phyloP scores from a whole-genome alignment of 345 rosid genomes.

The Zanthoxylum bungeanum region DNA sequence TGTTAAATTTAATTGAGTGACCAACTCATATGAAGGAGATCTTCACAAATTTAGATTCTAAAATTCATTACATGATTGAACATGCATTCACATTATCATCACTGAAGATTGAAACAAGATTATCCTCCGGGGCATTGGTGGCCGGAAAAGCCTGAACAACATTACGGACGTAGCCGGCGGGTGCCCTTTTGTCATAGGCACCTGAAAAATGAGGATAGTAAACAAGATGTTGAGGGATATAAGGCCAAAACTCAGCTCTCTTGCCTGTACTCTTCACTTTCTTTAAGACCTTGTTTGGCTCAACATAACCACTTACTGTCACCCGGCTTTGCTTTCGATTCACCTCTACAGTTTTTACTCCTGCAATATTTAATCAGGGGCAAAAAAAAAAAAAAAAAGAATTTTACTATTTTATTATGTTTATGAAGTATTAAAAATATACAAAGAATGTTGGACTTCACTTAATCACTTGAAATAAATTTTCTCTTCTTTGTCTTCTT shows the following conservation, averaged over 20 bases:
- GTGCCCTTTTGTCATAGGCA: constrained; percentile 64
- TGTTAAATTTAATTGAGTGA: too few relatives aligned
- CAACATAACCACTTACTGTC: constrained; percentile 52
- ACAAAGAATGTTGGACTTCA: background rate
- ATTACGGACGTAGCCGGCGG: constrained; percentile 56
- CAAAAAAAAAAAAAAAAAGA: too few relatives aligned
- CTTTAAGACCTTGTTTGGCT: constrained; percentile 64
- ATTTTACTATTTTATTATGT: too few relatives aligned
- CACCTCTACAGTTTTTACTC: constrained; percentile 61
- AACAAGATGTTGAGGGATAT: constrained; percentile 62
- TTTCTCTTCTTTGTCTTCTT: background rate
- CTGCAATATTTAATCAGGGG: constrained; percentile 20
- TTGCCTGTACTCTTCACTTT: constrained; percentile 67
- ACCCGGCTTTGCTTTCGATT: constrained; percentile 55
- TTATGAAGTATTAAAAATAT: background rate
- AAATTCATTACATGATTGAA: constrained; percentile 51
- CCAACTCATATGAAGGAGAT: too few relatives aligned
- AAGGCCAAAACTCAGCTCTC: constrained; percentile 75
- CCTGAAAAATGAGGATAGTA: constrained; percentile 49
- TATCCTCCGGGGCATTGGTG: constrained; percentile 41
- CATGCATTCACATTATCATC: constrained; percentile 81
- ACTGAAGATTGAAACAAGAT: constrained; percentile 52
- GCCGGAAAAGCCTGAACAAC: constrained; percentile 55
- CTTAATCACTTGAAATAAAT: background rate
- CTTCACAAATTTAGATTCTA: background rate